Conservation (phyloP, 2,329 filamentous ascomycete genomes). For the Calonectria ilicicola region DNA sequence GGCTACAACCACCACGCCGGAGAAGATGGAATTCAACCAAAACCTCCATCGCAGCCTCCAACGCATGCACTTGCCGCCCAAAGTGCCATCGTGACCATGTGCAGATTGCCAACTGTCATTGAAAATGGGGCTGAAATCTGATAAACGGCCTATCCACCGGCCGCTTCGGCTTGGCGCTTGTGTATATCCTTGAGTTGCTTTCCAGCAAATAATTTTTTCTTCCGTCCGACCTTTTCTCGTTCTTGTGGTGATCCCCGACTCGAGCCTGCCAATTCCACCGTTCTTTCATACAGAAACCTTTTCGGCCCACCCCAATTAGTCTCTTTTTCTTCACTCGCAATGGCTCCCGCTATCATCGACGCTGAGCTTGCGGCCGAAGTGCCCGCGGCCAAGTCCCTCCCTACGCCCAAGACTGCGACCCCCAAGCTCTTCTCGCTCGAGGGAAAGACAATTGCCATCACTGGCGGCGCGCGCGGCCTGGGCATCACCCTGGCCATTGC, state of each 20-base stretch:
- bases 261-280: background rate
- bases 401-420: slow-evolving; percentile 42
- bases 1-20: slow-evolving; percentile 29
- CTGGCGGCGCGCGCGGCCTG: slow-evolving; percentile 63
- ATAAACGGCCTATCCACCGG: background rate
- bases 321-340: slow-evolving; percentile 13
- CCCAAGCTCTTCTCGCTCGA: slow-evolving; percentile 58
- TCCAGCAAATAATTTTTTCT: background rate
- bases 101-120: slow-evolving; percentile 3
- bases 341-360: slow-evolving; percentile 45
- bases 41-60: slow-evolving; percentile 10
- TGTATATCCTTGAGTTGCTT: slow-evolving; percentile 10
- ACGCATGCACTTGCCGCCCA: slow-evolving; percentile 31
- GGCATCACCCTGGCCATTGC: slow-evolving; percentile 62
- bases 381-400: slow-evolving; percentile 47
- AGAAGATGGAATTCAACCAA: background rate
- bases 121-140: background rate
- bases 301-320: background rate
- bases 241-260: background rate
- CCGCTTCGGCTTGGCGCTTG: slow-evolving; percentile 3
- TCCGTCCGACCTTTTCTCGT: background rate
- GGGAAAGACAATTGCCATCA: slow-evolving; percentile 59
- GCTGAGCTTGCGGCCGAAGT: slow-evolving; percentile 43
- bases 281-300: background rate
- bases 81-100: slow-evolving; percentile 1